A percentile compares a stretch with the other conserved stretches of the same genome.
These are phyloP conservation scores for Mitragyna speciosa DNA, from an alignment of 257 asterid species.

Conservation along the genomic window DNA sequence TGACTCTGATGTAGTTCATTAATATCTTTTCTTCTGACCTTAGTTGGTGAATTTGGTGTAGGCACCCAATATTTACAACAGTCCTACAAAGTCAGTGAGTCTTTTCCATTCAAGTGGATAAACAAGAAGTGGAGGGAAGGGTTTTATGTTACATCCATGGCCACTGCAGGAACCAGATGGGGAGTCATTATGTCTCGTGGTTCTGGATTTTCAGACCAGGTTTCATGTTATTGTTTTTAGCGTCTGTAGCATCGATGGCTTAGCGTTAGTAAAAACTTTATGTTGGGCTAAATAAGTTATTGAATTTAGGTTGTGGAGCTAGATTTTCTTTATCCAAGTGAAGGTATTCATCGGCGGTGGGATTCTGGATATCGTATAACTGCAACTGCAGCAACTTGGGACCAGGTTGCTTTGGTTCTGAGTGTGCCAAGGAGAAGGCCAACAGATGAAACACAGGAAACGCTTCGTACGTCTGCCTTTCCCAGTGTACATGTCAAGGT, in stretches of 20 bases:
- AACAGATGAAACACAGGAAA: slow-evolving; percentile 79
- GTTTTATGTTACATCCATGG: slow-evolving; percentile 77
- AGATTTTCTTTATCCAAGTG: slow-evolving; percentile 86
- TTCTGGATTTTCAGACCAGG: slow-evolving; percentile 77
- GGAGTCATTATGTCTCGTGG: slow-evolving; percentile 86
- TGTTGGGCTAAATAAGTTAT: background rate
- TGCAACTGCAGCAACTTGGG: slow-evolving; percentile 71
- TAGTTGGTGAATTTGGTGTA: slow-evolving; percentile 24
- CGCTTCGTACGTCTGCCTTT: slow-evolving; percentile 80
- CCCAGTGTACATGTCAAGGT: slow-evolving; percentile 82
- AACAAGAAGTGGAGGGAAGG: slow-evolving; percentile 93
- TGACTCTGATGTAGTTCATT: background rate
- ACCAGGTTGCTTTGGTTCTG: slow-evolving; percentile 70
- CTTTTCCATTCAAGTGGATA: slow-evolving; percentile 94
- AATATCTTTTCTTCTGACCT: slow-evolving; percentile 15
- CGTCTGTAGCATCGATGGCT: background rate
- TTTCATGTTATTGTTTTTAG: slow-evolving; percentile 15
- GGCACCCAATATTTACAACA: slow-evolving; percentile 76
- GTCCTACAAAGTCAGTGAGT: slow-evolving; percentile 81
- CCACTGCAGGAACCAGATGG: slow-evolving; percentile 82
- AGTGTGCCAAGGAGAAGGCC: slow-evolving; percentile 67
- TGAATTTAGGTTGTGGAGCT: slow-evolving; percentile 68
- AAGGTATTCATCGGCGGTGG: slow-evolving; percentile 86
- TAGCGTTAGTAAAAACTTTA: background rate
- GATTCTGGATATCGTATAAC: slow-evolving; percentile 76